A percentile compares a stretch with the other conserved stretches of the same genome.
Evolutionary conservation across 305 asterid genomes (phyloP).

Genomic region (Rubia peregrina): DNA sequence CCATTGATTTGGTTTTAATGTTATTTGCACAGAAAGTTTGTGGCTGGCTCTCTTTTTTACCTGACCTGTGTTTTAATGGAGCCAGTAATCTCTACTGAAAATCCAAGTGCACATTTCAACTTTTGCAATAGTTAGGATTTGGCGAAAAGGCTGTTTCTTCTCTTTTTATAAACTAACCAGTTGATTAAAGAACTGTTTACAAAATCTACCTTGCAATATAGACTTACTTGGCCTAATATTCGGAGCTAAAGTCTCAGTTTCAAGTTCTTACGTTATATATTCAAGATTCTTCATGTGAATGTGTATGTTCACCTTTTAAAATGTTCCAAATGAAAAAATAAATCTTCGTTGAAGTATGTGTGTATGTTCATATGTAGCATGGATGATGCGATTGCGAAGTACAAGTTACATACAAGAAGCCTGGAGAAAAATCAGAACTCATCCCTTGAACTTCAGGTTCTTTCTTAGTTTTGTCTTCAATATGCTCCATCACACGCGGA

Average conservation of each 20-base stretch:
- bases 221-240: neutral
- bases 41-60: no score
- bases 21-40: no score
- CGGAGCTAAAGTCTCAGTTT: neutral
- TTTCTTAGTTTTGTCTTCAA: neutral
- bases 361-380: slow-evolving; percentile 21
- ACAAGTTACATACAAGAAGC: slow-evolving; percentile 23
- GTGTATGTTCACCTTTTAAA: neutral
- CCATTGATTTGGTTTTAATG: no score
- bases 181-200: no score
- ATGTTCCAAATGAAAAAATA: neutral
- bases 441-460: slow-evolving; percentile 30
- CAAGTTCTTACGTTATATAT: neutral
- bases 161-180: no score
- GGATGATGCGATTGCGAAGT: slow-evolving; percentile 30
- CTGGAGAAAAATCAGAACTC: slow-evolving; percentile 22
- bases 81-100: slow-evolving; percentile 14
- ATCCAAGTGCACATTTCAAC: no score
- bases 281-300: neutral
- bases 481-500: neutral
- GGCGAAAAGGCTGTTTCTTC: no score
- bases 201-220: no score
- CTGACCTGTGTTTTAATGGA: slow-evolving; percentile 23
- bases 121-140: no score
- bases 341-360: neutral